Evolutionary conservation across 2,329 filamentous ascomycete species (phyloP), one percentile per base, ranked within the genome.

Genomic region (Diatrype stigma): DNA sequence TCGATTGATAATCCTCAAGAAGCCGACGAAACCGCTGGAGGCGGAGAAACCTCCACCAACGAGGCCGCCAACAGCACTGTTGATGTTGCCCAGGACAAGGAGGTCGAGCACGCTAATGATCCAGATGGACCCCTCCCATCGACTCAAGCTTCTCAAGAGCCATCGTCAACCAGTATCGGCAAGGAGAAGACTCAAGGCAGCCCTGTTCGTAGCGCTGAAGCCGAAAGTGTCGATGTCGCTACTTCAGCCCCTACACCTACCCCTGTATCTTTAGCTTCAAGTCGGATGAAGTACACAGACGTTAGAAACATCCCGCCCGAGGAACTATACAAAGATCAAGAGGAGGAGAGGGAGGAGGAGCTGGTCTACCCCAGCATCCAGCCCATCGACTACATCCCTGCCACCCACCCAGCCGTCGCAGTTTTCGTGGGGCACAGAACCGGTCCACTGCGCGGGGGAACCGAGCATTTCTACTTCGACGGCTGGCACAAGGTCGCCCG

Each of bases 331-430:
- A 45, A 47, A 12, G 19, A 51, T 26, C 35, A 35, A 2, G 40
- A 37, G 6, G 21, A 38, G 2, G 28, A 35, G 22, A 35, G 19
- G 7, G 23, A 42, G 21, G 38, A 38, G 3, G 37, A 19, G 38
- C 42, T 47, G 17, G 23, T 3, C 2, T 53, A 51, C 49, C 56
- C 58, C 4, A 11, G 35, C 34, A 61, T 63, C 45, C n/a, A 49
- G 3, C 61, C 63, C 28, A 63, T 65, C 45, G 58, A 63, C 47
- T 66, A 63, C 53, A 37, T 22, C 12, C 60, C 61, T 1, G n/a
- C 49, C 14, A 8, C 40, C 1, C 47, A 52, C 12, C 6, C 3
- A 1, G 56, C 58, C 21, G 55, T 65, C 19, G 64, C 64, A 6
- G 52, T 56, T 5, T 66, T 66, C 47, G 56, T 60, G 28, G 56